Base-by-base conservation (phyloP, 208 protist genomes). In the Strigomonas culicis region DNA sequence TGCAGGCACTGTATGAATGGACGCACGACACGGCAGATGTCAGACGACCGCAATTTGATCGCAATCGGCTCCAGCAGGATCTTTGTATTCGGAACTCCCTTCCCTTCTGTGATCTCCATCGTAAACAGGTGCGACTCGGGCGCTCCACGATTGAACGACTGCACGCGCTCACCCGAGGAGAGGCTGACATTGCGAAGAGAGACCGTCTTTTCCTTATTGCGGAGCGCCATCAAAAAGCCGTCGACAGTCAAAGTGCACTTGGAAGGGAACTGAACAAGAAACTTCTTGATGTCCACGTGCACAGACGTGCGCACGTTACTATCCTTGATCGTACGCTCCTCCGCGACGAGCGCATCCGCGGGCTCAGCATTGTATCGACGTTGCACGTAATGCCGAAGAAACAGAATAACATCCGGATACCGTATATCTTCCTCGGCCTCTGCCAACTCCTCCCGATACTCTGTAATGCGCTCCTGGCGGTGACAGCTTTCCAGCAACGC, bases 351-450 rank as follows among this genome's bases (percentile, higher is more conserved):
- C 15, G 52, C 52, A 4, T 21, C 28, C 3, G 52, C 15, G 15
- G 52, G 11, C n/a, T 3, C 55, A n/a, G 43, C 55, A 11, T 68
- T 66, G 67, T 88, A 88, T 59, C 72, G 67, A 15, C 68, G 25
- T 58, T 82, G 73, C 21, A 84, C 80, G n/a, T 63, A 69, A 25
- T 61, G 73, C 0, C 88, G 75, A 19, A 94, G 71, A 28, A 79
- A 87, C 1, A 74, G 51, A 27, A 94, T 80, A 11, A 94, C 88
- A 62, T 94, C 88, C 43, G 70, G 59, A 72, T 89, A 88, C 24
- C 74, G 77, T 46, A 94, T 58, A 52, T 92, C 83, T 31, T 82
- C 68, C 69, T 94, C 88, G 0, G 72, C 66, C 43, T 88, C 88
- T 17, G 80, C 85, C 0, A 94, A 66, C 44, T 78, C 69, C 0